Conservation (phyloP, 2,329 filamentous ascomycete species). For the Cryphonectria japonica region DNA sequence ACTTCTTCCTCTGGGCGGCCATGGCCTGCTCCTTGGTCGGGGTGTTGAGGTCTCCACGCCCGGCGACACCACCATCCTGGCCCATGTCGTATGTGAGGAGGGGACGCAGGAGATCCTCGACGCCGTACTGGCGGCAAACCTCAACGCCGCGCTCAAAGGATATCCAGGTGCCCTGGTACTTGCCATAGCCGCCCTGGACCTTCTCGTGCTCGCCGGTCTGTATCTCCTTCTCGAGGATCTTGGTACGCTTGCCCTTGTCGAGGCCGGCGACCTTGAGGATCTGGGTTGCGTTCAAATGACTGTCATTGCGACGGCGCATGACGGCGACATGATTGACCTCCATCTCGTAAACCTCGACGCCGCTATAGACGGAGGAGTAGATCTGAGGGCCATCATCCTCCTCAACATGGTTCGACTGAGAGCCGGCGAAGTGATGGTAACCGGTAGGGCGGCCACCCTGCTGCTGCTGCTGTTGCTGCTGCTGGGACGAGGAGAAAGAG, state of each 20-base stretch:
- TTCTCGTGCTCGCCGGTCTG: conserved; percentile 96
- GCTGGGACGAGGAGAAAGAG: conserved; percentile 52
- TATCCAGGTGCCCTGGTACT: conserved; percentile 99
- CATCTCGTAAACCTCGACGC: conserved; percentile 98
- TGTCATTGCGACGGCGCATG: conserved; percentile 93
- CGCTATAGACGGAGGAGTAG: conserved; percentile 86
- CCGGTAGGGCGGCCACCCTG: conserved; percentile 44
- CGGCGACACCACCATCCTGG: conserved; percentile 72
- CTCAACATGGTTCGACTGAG: conserved; percentile 36
- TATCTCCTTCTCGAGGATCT: conserved; percentile 97
- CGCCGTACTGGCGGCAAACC: conserved; percentile 80
- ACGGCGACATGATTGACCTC: conserved; percentile 91
- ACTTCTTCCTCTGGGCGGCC: conserved; percentile 89
- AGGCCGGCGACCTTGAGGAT: conserved; percentile 96
- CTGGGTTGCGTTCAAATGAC: conserved; percentile 98
- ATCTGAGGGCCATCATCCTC: conserved; percentile 57
- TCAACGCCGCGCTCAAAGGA: conserved; percentile 89
- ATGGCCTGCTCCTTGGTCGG: conserved; percentile 99
- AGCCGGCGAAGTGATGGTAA: conserved; percentile 48
- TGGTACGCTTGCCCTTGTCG: conserved; percentile 96
- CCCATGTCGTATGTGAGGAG: conserved; percentile 81
- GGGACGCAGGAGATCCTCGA: conserved; percentile 75
- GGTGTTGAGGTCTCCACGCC: conserved; percentile 81
- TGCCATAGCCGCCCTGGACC: conserved; percentile 96
- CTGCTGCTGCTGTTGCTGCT: neutral